Evolutionary conservation across 805 yeast species (phyloP).

Genomic region (Kuraishia borneana): DNA sequence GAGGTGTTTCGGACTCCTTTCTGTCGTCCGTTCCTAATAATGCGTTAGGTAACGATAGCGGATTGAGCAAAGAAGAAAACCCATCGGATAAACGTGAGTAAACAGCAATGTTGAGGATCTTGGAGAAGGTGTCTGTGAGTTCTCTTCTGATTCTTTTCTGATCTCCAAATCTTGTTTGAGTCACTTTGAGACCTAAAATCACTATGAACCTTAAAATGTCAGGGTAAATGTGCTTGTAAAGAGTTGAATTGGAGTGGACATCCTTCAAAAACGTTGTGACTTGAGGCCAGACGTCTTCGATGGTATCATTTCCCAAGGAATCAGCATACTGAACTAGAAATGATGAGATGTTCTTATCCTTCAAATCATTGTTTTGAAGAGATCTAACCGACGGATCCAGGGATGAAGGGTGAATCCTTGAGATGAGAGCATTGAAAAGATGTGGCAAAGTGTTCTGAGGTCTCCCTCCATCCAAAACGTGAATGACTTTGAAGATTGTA

Average conservation of each 20-base stretch:
- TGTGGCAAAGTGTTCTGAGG: conserved; percentile 66
- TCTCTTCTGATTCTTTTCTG: conserved; percentile 45
- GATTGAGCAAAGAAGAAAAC: not conserved
- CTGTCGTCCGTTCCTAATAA: not conserved
- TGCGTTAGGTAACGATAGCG: not conserved
- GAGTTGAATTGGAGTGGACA: conserved; percentile 30
- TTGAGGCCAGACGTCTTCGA: conserved; percentile 68
- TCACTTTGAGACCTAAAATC: conserved; percentile 42
- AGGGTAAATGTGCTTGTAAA: conserved; percentile 40
- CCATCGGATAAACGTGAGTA: conserved; percentile 3
- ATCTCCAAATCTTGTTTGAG: conserved; percentile 49
- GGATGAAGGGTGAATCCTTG: conserved; percentile 28
- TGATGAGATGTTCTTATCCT: conserved; percentile 30
- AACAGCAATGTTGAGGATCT: conserved; percentile 11
- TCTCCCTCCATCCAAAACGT: conserved; percentile 75
- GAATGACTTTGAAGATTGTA: conserved; percentile 49
- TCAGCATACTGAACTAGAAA: conserved; percentile 53
- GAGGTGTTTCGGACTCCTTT: not conserved
- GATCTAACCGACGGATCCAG: conserved; percentile 24
- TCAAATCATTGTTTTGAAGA: conserved; percentile 32
- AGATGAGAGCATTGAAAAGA: conserved; percentile 42
- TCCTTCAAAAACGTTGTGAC: conserved; percentile 51
- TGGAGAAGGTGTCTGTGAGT: conserved; percentile 25
- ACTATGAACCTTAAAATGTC: conserved; percentile 41
- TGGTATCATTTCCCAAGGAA: conserved; percentile 62